phyloP scores from a whole-genome alignment of 108 stramenopile species.

The Bacterosira constricta region DNA sequence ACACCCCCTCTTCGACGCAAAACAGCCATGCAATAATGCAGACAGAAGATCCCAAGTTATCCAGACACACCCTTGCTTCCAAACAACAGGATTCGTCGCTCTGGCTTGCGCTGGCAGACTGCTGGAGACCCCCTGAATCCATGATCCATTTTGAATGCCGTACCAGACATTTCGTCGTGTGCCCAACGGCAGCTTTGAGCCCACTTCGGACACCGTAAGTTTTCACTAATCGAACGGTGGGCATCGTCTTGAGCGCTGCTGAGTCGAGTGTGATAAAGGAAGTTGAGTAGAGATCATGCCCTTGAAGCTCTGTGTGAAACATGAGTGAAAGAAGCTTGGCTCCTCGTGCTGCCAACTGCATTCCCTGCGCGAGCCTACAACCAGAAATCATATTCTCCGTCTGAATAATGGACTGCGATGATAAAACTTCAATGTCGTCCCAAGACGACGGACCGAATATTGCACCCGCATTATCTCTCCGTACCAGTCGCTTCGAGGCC shows the following conservation, averaged over 20 bases:
- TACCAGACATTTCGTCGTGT: slow-evolving; percentile 30
- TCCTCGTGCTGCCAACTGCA: slow-evolving; percentile 47
- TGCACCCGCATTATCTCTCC: slow-evolving; percentile 24
- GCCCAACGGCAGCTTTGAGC: slow-evolving; percentile 37
- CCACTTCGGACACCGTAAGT: slow-evolving; percentile 22
- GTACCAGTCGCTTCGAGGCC: slow-evolving; percentile 25
- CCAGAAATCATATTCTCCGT: slow-evolving; percentile 42
- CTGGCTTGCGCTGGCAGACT: background rate
- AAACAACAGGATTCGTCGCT: slow-evolving; percentile 33
- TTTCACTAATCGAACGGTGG: slow-evolving; percentile 34
- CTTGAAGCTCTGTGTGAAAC: slow-evolving; percentile 32
- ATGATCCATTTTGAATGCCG: slow-evolving; percentile 39
- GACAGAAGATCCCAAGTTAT: slow-evolving; percentile 27
- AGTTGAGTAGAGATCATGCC: slow-evolving; percentile 13
- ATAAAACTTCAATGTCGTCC: slow-evolving; percentile 39
- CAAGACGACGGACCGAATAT: slow-evolving; percentile 47
- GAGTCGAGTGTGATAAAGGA: slow-evolving; percentile 2
- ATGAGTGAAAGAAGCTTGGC: slow-evolving; percentile 37
- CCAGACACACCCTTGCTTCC: slow-evolving; percentile 39
- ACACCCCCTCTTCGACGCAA: slow-evolving; percentile 29
- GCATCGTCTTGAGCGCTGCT: slow-evolving; percentile 24
- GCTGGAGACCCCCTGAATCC: slow-evolving; percentile 18
- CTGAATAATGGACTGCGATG: slow-evolving; percentile 32
- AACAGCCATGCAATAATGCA: slow-evolving; percentile 45
- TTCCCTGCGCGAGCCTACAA: slow-evolving; percentile 28